Conservation (phyloP, 163 green algal genomes). For the Botryococcus braunii region DNA sequence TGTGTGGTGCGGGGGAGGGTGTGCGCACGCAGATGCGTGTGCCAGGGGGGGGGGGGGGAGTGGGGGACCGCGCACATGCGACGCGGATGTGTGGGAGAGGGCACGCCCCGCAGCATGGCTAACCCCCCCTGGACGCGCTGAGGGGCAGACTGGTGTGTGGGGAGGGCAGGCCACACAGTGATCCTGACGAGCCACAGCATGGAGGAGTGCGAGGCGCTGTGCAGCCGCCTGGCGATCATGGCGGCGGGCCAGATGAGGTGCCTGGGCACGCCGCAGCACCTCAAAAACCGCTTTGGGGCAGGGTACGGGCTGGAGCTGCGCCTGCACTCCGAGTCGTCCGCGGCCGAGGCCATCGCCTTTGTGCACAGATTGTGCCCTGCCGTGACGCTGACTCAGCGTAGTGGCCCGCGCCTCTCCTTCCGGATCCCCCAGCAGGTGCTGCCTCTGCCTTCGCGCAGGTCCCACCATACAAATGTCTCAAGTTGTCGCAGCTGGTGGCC, state of each 20-base stretch:
- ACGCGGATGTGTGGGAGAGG: too few species aligned
- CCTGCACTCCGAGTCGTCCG: conserved; percentile 1
- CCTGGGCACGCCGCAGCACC: conserved; percentile 56
- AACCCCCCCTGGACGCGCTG: too few species aligned
- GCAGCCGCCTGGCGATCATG: conserved; percentile 62
- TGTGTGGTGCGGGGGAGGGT: too few species aligned
- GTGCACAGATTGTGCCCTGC: conserved; percentile 1
- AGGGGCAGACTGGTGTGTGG: too few species aligned
- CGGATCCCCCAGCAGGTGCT: conserved; percentile 19
- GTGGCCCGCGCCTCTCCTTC: conserved; percentile 15
- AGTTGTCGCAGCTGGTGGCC: too few species aligned
- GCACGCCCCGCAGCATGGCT: too few species aligned
- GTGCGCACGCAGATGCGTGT: too few species aligned
- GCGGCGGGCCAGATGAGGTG: conserved; percentile 45
- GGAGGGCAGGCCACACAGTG: conserved; percentile 55
- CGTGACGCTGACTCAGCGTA: neutral
- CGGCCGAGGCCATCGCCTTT: conserved; percentile 4
- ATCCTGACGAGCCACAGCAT: conserved; percentile 87
- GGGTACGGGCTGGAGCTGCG: conserved; percentile 41
- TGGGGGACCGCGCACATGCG: too few species aligned
- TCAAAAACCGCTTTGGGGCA: conserved; percentile 58
- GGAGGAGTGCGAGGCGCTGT: conserved; percentile 92
- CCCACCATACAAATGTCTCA: too few species aligned
- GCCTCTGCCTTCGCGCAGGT: too few species aligned
- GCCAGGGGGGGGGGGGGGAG: too few species aligned